Evolutionary conservation across 106 monocot species (phyloP), one percentile per base, ranked within the genome.

Genomic region (Hemerocallis citrina): DNA sequence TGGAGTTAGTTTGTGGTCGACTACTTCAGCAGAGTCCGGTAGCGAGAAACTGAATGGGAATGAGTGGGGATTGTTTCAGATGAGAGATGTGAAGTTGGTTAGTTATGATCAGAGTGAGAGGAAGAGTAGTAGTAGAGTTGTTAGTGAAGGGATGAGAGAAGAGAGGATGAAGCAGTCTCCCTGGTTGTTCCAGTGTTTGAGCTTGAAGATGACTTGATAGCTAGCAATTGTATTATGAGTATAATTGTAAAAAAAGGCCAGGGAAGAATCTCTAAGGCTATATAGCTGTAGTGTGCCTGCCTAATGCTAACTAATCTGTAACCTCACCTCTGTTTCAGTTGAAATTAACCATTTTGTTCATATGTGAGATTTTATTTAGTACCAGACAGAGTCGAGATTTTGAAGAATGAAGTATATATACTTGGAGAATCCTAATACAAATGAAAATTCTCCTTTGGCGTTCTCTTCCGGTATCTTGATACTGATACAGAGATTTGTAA

Each of bases 161-260:
- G 59, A 68, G 3, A 63, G 51, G 15, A 27, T 65, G 7, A 67
- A 77, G 71, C 74, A 72, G 32, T 66, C 81, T 32, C 68, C 85
- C 51, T 89, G 89, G 89, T 70, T 78, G 7, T 57, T 79, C 46
- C 75, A 81, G 17, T 78, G 78, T 64, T 50, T 89, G 65, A 75
- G 77, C 61, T 64, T 89, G 38, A 84, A 66, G 52, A 75, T 78
- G 72, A 59, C 84, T 58, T 89, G 74, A 79, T 51, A 24, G 68
- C 23, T 63, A 14, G 17, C 50, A 7, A 20, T 51, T 0, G 8
- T 57, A 7, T 33, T 19, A 12, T 34, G 1, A 3, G 9, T 13
- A n/a, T 34, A 8, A 19, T 57, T 57, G 30, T 57, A 16, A 57
- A 57, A 57, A 12, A 57, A 19, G 14, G 12, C n/a, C n/a, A n/a